Percentiles rank a stretch among this genome's conserved stretches.
Evolutionary conservation across 2,329 filamentous ascomycete species (phyloP).

Genomic region (Orbilia oligospora): DNA sequence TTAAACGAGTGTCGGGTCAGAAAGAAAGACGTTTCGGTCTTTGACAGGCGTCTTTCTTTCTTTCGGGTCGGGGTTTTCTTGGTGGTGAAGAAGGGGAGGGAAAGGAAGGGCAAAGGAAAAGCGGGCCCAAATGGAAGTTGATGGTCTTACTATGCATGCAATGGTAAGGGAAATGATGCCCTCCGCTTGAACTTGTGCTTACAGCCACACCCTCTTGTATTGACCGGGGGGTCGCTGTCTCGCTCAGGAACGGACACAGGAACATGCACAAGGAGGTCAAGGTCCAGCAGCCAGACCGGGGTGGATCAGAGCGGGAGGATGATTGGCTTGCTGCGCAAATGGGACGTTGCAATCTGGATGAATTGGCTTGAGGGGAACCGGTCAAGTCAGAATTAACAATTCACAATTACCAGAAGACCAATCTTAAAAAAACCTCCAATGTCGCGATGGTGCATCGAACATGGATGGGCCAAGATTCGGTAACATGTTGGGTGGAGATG

Average conservation of each 20-base stretch:
- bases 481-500: slow-evolving; percentile 46
- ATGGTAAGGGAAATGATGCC: slow-evolving; percentile 55
- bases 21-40: slow-evolving; percentile 41
- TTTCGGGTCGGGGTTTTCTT: slow-evolving; percentile 47
- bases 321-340: slow-evolving; percentile 55
- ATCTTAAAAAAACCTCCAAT: slow-evolving; percentile 47
- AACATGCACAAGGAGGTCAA: slow-evolving; percentile 50
- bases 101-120: slow-evolving; percentile 39
- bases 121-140: slow-evolving; percentile 49
- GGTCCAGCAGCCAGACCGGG: slow-evolving; percentile 17
- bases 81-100: slow-evolving; percentile 53
- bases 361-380: slow-evolving; percentile 28
- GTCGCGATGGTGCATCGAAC: slow-evolving; percentile 44
- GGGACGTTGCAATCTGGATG: slow-evolving; percentile 45
- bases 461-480: slow-evolving; percentile 26
- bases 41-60: slow-evolving; percentile 43
- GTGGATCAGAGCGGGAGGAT: slow-evolving; percentile 40
- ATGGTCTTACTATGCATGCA: slow-evolving; percentile 21
- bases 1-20: slow-evolving; percentile 57
- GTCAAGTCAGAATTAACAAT: slow-evolving; percentile 2
- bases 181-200: slow-evolving; percentile 36
- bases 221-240: slow-evolving; percentile 45
- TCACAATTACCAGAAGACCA: neutral
- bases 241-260: slow-evolving; percentile 48
- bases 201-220: slow-evolving; percentile 54